phyloP scores from a whole-genome alignment of 352 stramenopile species.

The Pythium aquatile region DNA sequence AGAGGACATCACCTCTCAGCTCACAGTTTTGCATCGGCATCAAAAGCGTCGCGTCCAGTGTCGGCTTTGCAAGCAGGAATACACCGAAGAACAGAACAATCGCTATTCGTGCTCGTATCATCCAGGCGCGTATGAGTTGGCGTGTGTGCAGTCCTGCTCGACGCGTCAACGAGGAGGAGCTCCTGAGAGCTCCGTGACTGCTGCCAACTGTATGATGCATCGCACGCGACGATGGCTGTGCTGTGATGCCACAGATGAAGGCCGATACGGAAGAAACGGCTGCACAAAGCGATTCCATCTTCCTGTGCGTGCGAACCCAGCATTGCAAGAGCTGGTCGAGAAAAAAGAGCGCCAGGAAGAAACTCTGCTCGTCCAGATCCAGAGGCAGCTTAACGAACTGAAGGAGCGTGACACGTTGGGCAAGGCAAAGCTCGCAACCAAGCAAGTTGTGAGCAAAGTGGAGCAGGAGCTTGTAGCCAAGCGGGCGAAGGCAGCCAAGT shows the following conservation, averaged over 20 bases:
- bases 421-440: conserved; percentile 47
- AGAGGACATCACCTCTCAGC: conserved; percentile 28
- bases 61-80: conserved; percentile 57
- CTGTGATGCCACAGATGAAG: conserved; percentile 73
- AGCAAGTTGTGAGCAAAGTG: conserved; percentile 51
- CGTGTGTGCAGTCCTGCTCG: conserved; percentile 53
- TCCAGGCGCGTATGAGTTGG: conserved; percentile 57
- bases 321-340: conserved; percentile 38
- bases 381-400: conserved; percentile 60
- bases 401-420: conserved; percentile 54
- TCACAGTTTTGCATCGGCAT: conserved; percentile 59
- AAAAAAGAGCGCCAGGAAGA: conserved; percentile 46
- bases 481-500: conserved; percentile 47
- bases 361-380: conserved; percentile 43
- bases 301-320: conserved; percentile 42
- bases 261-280: conserved; percentile 57
- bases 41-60: conserved; percentile 56
- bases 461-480: conserved; percentile 46
- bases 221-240: conserved; percentile 70
- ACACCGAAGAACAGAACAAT: conserved; percentile 76
- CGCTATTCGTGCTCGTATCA: conserved; percentile 66
- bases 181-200: neutral
- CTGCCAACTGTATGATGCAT: conserved; percentile 65
- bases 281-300: conserved; percentile 62
- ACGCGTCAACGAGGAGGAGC: conserved; percentile 31